Base-by-base conservation (phyloP, 164 flowering plant species). In the Saururus chinensis region DNA sequence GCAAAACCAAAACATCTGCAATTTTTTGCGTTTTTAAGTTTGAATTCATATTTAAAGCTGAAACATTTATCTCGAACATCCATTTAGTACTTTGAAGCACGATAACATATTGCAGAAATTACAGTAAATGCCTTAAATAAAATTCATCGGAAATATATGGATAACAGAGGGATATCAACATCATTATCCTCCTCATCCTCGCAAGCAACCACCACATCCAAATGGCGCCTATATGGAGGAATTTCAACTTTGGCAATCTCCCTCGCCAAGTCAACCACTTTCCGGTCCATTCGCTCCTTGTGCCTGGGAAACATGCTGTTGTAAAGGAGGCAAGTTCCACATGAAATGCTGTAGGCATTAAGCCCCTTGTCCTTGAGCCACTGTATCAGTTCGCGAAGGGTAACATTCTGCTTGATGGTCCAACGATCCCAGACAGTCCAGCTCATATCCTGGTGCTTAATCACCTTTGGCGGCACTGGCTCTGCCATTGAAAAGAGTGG, bases 351-450 rank as follows among this genome's bases (percentile, higher is more conserved):
- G 68, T 88, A 90, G 7, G 93, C 97, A 69, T 68, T 80, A 42
- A 91, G 69, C 3, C 96, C 96, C 76, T 81, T 88, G 57, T 73
- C 72, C 66, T 74, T 70, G 51, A 90, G 79, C 97, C 97, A 90
- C 51, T 81, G 69, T 20, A 86, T 75, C 48, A 90, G 83, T 35
- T 83, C 88, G 72, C 79, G 74, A 62, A 91, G 58, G 35, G 91
- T 86, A 0, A 92, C 83, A 64, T 86, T 83, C 58, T 67, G 79
- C 69, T 41, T 71, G 1, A 89, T 22, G 35, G 82, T 70, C 97
- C 97, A 89, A 49, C 97, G 74, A 70, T 89, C 97, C 97, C 97
- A 89, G 1, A 86, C 85, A 4, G 95, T 89, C 97, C 97, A 89
- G 58, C 78, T 80, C 90, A 80, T 77, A 62, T 83, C 87, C 41